Evolutionary conservation across 2,329 filamentous ascomycete genomes (phyloP).

Genomic region (Aspergillus amoenus): DNA sequence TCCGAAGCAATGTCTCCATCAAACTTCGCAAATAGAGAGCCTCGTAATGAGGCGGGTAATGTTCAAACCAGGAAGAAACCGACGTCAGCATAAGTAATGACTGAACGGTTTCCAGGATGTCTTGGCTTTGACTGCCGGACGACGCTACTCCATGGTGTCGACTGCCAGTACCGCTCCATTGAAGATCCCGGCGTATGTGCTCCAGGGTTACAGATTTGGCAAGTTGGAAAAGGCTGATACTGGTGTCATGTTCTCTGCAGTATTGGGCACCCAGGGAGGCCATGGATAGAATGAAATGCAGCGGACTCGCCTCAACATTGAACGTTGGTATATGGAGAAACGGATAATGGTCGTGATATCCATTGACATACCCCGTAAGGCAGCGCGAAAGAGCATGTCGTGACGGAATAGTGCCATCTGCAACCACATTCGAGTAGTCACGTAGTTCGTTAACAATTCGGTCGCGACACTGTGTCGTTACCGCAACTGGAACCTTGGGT

Average conservation of each 20-base stretch:
- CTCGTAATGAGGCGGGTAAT: slow-evolving; percentile 32
- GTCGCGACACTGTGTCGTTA: slow-evolving; percentile 33
- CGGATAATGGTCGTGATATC: slow-evolving; percentile 35
- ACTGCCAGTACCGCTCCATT: slow-evolving; percentile 15
- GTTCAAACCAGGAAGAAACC: slow-evolving; percentile 32
- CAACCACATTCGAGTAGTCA: slow-evolving; percentile 29
- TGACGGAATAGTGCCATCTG: slow-evolving; percentile 28
- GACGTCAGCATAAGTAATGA: slow-evolving; percentile 29
- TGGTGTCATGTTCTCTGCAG: slow-evolving; percentile 34
- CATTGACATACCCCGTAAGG: slow-evolving; percentile 33
- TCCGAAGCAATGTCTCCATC: slow-evolving; percentile 30
- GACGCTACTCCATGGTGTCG: slow-evolving; percentile 1
- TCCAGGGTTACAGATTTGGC: slow-evolving; percentile 34
- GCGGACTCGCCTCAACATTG: slow-evolving; percentile 24
- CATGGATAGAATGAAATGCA: slow-evolving; percentile 32
- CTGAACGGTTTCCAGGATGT: slow-evolving; percentile 30
- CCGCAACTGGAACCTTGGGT: slow-evolving; percentile 28
- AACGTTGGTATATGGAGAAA: slow-evolving; percentile 34
- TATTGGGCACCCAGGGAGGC: slow-evolving; percentile 33
- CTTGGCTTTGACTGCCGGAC: slow-evolving; percentile 18
- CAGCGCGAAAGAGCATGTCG: slow-evolving; percentile 35
- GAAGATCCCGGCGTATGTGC: slow-evolving; percentile 29
- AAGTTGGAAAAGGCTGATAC: slow-evolving; percentile 31
- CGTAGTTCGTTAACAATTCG: slow-evolving; percentile 23
- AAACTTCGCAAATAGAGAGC: slow-evolving; percentile 28